Conservation (phyloP, 306 rosid species). For the Albizia julibrissin region DNA sequence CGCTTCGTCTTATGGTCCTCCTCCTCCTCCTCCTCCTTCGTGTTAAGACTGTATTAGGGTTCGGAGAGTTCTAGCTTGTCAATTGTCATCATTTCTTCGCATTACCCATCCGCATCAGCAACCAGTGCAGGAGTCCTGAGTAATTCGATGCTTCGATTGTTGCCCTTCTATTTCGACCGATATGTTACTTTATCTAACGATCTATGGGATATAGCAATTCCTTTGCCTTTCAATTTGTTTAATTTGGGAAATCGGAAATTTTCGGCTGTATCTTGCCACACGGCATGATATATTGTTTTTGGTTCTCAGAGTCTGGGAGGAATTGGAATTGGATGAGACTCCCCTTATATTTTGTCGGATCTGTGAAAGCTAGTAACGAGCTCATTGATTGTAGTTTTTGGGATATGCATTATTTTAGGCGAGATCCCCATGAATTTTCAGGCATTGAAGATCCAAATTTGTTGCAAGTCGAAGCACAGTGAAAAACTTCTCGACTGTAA, state of each 20-base stretch:
- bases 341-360: constrained; percentile 17
- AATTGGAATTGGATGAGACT: constrained; percentile 20
- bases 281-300: background rate
- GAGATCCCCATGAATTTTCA: constrained; percentile 29
- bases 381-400: constrained; percentile 13
- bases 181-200: background rate
- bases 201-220: background rate
- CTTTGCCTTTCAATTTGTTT: background rate
- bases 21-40: background rate
- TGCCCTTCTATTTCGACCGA: background rate
- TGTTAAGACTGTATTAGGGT: background rate
- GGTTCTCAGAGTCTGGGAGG: constrained; percentile 12
- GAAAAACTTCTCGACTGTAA: constrained; percentile 26
- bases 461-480: constrained; percentile 32
- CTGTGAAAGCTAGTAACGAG: constrained; percentile 31
- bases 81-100: background rate
- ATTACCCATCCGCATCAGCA: background rate
- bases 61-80: background rate
- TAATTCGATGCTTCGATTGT: background rate
- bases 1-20: background rate
- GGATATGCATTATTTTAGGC: constrained; percentile 18
- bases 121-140: background rate
- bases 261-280: background rate
- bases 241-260: background rate
- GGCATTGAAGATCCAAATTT: constrained; percentile 27